A percentile compares a stretch with the other conserved stretches of the same genome.
Conservation (phyloP, 2,329 filamentous ascomycete genomes). For the Arthrobotrys iridis region DNA sequence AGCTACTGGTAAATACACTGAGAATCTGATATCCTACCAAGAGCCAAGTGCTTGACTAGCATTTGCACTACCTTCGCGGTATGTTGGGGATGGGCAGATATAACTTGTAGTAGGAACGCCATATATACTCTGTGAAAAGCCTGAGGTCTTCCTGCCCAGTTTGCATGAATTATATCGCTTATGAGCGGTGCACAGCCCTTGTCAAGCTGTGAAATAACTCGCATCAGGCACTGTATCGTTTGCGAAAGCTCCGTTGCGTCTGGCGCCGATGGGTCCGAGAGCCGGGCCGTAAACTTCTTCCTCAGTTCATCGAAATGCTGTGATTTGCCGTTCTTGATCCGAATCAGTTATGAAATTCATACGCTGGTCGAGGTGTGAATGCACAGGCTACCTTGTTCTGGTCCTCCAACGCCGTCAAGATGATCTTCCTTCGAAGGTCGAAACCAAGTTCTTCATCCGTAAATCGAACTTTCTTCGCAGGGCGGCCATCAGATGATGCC, state of each 20-base stretch:
- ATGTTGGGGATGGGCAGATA: conserved; percentile 84
- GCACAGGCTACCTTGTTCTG: conserved; percentile 33
- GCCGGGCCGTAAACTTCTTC: conserved; percentile 58
- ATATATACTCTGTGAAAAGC: conserved; percentile 74
- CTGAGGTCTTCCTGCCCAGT: conserved; percentile 73
- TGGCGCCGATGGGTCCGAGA: conserved; percentile 59
- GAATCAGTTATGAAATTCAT: not conserved
- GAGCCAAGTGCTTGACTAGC: conserved; percentile 80
- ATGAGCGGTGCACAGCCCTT: conserved; percentile 71
- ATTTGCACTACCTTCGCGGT: conserved; percentile 78
- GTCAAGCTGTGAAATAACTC: conserved; percentile 70
- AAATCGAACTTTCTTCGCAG: conserved; percentile 52
- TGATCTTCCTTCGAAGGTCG: conserved; percentile 46
- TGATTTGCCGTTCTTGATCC: conserved; percentile 23
- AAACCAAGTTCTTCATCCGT: conserved; percentile 41
- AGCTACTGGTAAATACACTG: conserved; percentile 57
- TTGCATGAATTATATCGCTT: conserved; percentile 69
- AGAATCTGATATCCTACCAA: conserved; percentile 64
- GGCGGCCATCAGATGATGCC: conserved; percentile 29
- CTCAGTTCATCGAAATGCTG: conserved; percentile 46
- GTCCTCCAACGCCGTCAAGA: conserved; percentile 40
- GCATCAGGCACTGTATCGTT: conserved; percentile 69
- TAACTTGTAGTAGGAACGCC: conserved; percentile 75
- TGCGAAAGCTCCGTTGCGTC: conserved; percentile 61
- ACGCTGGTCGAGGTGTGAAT: not conserved